A percentile compares a stretch with the other conserved stretches of the same genome.
These are phyloP conservation scores for Debaryomycetaceae sp. DNA, from an alignment of 1,139 yeast genomes.

Conservation along the genomic window DNA sequence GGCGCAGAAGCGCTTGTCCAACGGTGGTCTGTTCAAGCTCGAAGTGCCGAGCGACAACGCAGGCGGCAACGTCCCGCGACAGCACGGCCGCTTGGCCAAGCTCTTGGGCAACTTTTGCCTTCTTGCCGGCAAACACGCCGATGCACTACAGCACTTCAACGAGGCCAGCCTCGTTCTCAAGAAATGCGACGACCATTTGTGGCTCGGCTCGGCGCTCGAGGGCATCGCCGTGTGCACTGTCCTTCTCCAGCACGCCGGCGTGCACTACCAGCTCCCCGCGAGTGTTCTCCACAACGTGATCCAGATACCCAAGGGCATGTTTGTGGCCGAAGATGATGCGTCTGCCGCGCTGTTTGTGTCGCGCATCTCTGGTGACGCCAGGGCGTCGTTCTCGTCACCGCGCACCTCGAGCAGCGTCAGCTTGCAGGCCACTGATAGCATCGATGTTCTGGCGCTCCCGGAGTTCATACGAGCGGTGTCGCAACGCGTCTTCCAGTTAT, in stretches of 20 bases:
- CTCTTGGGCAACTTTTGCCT: constrained; percentile 72
- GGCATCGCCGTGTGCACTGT: constrained; percentile 68
- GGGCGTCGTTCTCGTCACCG: constrained; percentile 21
- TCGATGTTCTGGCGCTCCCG: constrained; percentile 17
- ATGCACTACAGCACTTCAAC: constrained; percentile 66
- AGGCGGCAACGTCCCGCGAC: constrained; percentile 14
- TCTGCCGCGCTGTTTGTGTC: constrained; percentile 2
- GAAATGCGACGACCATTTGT: constrained; percentile 67
- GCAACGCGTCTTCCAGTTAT: constrained; percentile 50
- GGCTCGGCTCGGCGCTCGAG: constrained; percentile 87
- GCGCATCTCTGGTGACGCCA: constrained; percentile 2
- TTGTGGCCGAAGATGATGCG: constrained; percentile 13
- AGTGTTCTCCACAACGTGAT: constrained; percentile 20
- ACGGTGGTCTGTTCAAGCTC: constrained; percentile 10
- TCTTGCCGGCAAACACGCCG: constrained; percentile 71
- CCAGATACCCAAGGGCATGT: constrained; percentile 24
- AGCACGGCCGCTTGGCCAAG: constrained; percentile 68
- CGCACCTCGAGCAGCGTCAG: constrained; percentile 26
- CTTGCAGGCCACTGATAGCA: constrained; percentile 12
- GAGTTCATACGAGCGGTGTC: constrained; percentile 46
- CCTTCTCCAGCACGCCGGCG: constrained; percentile 54
- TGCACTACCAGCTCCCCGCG: constrained; percentile 58
- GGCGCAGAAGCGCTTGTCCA: constrained; percentile 38
- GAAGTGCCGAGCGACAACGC: constrained; percentile 8
- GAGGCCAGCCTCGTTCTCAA: constrained; percentile 65